These are phyloP conservation scores for Brassica rapa DNA, from an alignment of 345 rosid species.

Conservation along the genomic window DNA sequence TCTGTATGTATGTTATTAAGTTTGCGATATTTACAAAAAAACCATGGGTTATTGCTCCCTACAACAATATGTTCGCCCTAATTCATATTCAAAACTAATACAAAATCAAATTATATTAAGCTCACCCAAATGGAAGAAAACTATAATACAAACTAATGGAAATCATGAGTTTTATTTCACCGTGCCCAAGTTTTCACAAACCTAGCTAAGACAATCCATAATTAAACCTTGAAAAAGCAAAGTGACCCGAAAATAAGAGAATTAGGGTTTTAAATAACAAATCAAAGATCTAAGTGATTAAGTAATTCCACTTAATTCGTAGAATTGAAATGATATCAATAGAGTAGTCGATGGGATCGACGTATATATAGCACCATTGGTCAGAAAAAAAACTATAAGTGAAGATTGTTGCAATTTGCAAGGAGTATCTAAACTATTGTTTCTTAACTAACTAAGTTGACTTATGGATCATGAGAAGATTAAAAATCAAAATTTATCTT, in stretches of 20 bases:
- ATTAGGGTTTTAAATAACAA: background rate
- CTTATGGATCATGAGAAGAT: background rate
- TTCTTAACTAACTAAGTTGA: slow-evolving; percentile 2
- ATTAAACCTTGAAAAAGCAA: background rate
- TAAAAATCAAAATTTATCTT: background rate
- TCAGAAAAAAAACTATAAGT: background rate
- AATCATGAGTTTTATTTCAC: background rate
- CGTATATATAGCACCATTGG: slow-evolving; percentile 26
- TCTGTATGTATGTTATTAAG: slow-evolving; percentile 3
- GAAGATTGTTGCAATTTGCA: slow-evolving; percentile 23
- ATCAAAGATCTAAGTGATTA: background rate
- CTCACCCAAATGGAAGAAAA: background rate
- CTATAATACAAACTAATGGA: background rate
- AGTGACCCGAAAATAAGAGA: background rate
- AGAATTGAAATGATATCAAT: slow-evolving; percentile 12
- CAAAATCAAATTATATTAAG: background rate
- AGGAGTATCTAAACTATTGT: slow-evolving; percentile 23
- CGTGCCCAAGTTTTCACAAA: background rate
- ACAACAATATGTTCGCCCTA: background rate
- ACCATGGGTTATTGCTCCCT: background rate
- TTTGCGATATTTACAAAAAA: slow-evolving; percentile 18
- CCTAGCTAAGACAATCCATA: background rate
- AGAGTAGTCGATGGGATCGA: slow-evolving; percentile 20
- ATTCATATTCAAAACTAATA: slow-evolving; percentile 4
- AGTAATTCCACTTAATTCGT: background rate